Conservation (phyloP, 78 protist species). For the Isochrysis galbana region DNA sequence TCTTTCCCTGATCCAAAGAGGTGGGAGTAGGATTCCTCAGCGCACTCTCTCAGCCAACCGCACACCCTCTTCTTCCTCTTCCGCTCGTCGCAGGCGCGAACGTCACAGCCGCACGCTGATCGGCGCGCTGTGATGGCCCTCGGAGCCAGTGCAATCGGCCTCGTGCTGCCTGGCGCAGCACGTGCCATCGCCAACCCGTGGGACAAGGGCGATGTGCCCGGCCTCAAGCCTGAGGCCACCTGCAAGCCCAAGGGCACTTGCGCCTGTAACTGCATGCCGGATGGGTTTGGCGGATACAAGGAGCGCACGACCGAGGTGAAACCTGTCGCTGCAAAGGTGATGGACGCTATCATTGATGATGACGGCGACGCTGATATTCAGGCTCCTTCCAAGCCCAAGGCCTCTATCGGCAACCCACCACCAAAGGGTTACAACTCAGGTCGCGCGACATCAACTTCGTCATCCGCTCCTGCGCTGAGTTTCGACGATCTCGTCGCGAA, state of each 20-base stretch:
- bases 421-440: no score
- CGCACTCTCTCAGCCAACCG: no score
- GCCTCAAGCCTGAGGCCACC: background rate
- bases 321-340: background rate
- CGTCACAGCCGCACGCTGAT: no score
- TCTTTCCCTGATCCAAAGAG: no score
- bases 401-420: no score
- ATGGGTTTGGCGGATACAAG: background rate
- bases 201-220: background rate
- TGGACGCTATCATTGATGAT: background rate
- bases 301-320: background rate
- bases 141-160: no score
- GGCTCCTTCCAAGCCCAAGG: background rate
- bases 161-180: background rate
- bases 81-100: no score
- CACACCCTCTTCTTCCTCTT: no score
- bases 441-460: background rate
- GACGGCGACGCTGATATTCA: background rate
- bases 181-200: background rate
- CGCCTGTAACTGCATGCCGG: background rate
- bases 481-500: background rate
- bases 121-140: no score
- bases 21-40: no score
- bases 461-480: background rate
- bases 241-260: background rate